Evolutionary conservation across 345 rosid species (phyloP).

Genomic region (Kandelia obovata): DNA sequence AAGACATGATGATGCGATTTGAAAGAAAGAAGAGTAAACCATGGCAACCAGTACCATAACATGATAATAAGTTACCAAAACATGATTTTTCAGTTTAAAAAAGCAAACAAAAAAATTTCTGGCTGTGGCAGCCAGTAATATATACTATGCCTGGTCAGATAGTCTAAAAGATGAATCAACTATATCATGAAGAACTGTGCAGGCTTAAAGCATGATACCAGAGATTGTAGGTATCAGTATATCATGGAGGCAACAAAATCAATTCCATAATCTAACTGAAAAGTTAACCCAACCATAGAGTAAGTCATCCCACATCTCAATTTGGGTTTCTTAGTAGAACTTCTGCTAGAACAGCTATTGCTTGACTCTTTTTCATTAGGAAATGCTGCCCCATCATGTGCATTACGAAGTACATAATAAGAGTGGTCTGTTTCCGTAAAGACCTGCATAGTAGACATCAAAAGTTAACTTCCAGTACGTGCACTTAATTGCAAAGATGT

Average conservation of each 20-base stretch:
- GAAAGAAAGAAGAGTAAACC: not conserved
- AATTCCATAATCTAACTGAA: constrained; percentile 10
- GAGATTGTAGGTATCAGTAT: not conserved
- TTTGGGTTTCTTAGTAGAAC: constrained; percentile 22
- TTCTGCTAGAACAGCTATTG: constrained; percentile 45
- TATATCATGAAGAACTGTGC: not conserved
- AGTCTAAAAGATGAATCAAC: not conserved
- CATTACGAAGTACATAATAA: constrained; percentile 88
- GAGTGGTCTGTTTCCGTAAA: constrained; percentile 82
- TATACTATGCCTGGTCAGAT: not conserved
- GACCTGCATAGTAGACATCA: constrained; percentile 41
- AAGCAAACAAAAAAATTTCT: no score
- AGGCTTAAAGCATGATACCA: not conserved
- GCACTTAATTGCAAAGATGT: not conserved
- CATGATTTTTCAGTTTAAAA: no score
- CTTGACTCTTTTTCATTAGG: constrained; percentile 47
- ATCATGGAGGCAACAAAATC: constrained; percentile 3
- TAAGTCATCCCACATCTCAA: constrained; percentile 38
- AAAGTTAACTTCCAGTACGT: not conserved
- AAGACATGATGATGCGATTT: not conserved
- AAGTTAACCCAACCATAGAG: constrained; percentile 56
- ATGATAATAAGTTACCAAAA: no score
- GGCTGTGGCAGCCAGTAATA: not conserved
- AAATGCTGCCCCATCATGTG: constrained; percentile 93
- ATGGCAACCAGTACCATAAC: no score